phyloP scores from a whole-genome alignment of 2,329 filamentous ascomycete species.

The Colletotrichum plurivorum region DNA sequence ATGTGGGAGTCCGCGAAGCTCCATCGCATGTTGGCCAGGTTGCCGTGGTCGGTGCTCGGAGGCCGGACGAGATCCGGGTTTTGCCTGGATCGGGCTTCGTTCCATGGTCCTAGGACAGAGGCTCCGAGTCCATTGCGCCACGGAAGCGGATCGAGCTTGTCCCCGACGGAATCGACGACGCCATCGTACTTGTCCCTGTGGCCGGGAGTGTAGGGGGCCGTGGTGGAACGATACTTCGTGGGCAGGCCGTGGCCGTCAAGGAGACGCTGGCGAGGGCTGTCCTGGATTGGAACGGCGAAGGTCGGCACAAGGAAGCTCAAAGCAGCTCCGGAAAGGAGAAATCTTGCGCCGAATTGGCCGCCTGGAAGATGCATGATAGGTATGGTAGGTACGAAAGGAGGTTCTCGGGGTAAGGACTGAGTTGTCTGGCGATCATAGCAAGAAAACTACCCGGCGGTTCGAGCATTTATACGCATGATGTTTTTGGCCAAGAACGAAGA shows the following conservation, averaged over 20 bases:
- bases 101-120: constrained; percentile 78
- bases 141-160: constrained; percentile 75
- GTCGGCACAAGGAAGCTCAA: constrained; percentile 21
- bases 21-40: constrained; percentile 81
- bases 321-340: constrained; percentile 22
- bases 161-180: constrained; percentile 72
- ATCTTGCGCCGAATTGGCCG: neutral
- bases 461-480: constrained; percentile 22
- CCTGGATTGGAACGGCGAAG: constrained; percentile 47
- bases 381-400: neutral
- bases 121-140: constrained; percentile 76
- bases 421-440: neutral
- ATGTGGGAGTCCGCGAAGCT: constrained; percentile 76
- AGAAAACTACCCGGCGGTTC: neutral
- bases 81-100: constrained; percentile 77
- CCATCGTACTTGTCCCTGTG: constrained; percentile 73
- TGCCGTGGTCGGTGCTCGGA: constrained; percentile 80
- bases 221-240: constrained; percentile 55
- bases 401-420: too few relatives aligned
- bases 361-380: constrained; percentile 24
- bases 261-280: constrained; percentile 70
- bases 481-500: constrained; percentile 5
- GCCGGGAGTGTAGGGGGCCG: constrained; percentile 70
- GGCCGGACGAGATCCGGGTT: constrained; percentile 80
- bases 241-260: constrained; percentile 64